phyloP scores from a whole-genome alignment of 805 yeast genomes.

The Candida pseudoglaebosa region DNA sequence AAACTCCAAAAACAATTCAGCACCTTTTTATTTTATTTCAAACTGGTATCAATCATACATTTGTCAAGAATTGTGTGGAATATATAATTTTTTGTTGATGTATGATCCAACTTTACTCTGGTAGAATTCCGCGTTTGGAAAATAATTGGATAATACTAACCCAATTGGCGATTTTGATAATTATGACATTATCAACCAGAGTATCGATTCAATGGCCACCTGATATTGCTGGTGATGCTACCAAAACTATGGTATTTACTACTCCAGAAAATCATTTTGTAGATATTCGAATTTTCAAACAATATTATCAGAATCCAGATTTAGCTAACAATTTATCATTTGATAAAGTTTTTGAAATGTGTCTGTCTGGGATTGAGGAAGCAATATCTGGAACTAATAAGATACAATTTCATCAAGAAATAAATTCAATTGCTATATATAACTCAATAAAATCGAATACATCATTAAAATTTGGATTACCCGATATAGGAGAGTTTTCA shows the following conservation, averaged over 20 bases:
- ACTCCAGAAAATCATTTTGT: slow-evolving; percentile 44
- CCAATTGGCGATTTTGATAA: too few relatives aligned
- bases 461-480: slow-evolving; percentile 24
- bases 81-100: too few relatives aligned
- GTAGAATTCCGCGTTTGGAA: too few relatives aligned
- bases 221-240: slow-evolving; percentile 34
- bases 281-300: slow-evolving; percentile 36
- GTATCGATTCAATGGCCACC: slow-evolving; percentile 53
- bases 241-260: slow-evolving; percentile 47
- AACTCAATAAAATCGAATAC: slow-evolving; percentile 24
- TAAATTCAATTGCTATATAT: slow-evolving; percentile 38
- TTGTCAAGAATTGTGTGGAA: too few relatives aligned
- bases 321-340: slow-evolving; percentile 11
- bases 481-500: slow-evolving; percentile 47
- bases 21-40: too few relatives aligned
- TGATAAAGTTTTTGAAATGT: slow-evolving; percentile 49
- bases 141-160: too few relatives aligned
- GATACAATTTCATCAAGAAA: slow-evolving; percentile 38
- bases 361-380: slow-evolving; percentile 48
- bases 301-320: slow-evolving; percentile 13
- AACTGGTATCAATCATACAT: too few relatives aligned
- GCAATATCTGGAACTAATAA: slow-evolving; percentile 30
- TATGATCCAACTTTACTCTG: too few relatives aligned
- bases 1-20: too few relatives aligned
- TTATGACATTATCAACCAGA: slow-evolving; percentile 42